A percentile compares a stretch with the other conserved stretches of the same genome.
phyloP scores from a whole-genome alignment of 2,329 filamentous ascomycete genomes.

The Ophiosphaerella herpotricha region DNA sequence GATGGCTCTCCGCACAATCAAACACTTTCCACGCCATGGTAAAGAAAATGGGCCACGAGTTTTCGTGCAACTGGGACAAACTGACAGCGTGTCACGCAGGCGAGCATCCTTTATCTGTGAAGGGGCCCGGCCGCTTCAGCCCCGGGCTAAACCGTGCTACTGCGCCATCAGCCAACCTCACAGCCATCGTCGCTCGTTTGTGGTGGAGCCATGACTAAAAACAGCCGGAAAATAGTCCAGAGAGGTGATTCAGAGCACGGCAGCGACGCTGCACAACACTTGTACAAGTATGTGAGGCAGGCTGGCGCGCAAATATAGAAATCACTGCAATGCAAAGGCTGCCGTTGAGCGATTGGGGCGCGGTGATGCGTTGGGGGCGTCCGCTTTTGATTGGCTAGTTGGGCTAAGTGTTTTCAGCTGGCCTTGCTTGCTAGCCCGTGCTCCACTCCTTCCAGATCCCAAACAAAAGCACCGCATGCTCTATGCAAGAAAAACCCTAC shows the following conservation, averaged over 20 bases:
- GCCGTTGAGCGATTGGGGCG: background rate
- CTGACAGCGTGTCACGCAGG: background rate
- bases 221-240: background rate
- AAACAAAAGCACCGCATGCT: too few relatives aligned
- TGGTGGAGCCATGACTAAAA: background rate
- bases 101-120: background rate
- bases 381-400: slow-evolving; percentile 1
- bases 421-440: slow-evolving; percentile 1
- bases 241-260: background rate
- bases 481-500: too few relatives aligned
- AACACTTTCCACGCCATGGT: slow-evolving; percentile 23
- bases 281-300: background rate
- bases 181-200: background rate
- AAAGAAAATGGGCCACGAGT: background rate
- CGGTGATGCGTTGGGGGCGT: background rate
- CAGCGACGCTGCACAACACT: background rate
- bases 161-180: slow-evolving; percentile 8
- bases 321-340: background rate
- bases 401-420: background rate
- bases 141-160: slow-evolving; percentile 2
- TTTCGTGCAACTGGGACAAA: background rate
- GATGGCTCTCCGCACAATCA: slow-evolving; percentile 19
- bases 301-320: slow-evolving; percentile 2
- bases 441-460: background rate
- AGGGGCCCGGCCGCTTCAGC: slow-evolving; percentile 5